Base-by-base conservation (phyloP, 192 early-diverging fungal species). In the Coemansia sp. region DNA sequence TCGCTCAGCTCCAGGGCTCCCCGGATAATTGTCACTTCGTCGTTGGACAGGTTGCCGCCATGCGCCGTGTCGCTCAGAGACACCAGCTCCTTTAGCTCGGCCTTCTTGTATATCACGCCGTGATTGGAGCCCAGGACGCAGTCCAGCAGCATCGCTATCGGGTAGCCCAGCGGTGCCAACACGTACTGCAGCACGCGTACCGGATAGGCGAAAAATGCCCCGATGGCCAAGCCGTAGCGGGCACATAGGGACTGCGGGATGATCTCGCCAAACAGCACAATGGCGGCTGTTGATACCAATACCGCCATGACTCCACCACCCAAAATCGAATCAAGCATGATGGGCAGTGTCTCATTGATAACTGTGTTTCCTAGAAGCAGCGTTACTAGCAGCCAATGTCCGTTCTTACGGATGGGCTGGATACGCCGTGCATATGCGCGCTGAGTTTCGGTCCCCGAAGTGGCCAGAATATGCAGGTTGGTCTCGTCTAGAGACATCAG, bases 211-310 rank as follows among this genome's bases (percentile, higher is more conserved):
- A 94, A 93, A 37, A 87, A 85, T 2, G 95, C 92, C 3, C 95
- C 95, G 30, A 97, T 83, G 4, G 85, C 83, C 36, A 98, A 81
- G 0, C 95, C 94, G 67, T 95, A 85, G 9, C 88, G 81, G 8
- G 92, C 84, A 54, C 93, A 96, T 5, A 95, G 78, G 6, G 94
- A 88, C 58, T 96, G 93, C 16, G 95, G 93, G 52, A 97, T 88
- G 49, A 97, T 91, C 83, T 98, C 96, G 56, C 96, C 91, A 79
- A 94, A 97, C 33, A 97, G 57, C 12, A 99, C 90, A 57, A 99
- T 91, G 40, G 94, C 71, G 0, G 82, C 83, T 1, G 92, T 96
- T 5, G 94, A 95, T 12, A 89, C 83, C 3, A 97, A 57, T 15
- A 99, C 86, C 16, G 94, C 96, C 18, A 82, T 80, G 46, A 87